phyloP scores from a whole-genome alignment of 75 land plant genomes.

The Pinus tabuliformis region DNA sequence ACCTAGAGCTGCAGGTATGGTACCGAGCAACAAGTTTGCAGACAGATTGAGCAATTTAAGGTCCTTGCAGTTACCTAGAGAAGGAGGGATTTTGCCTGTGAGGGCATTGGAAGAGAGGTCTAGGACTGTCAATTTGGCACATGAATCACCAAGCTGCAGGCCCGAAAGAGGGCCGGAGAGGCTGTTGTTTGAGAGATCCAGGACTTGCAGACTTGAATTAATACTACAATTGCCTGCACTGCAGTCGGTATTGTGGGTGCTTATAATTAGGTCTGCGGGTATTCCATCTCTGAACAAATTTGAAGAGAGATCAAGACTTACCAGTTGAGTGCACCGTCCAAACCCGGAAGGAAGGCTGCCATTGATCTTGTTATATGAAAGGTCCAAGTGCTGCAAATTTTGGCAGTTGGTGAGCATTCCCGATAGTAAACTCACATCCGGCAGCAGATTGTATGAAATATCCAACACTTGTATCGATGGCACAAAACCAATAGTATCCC shows the following conservation, averaged over 20 bases:
- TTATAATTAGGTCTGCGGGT: conserved; percentile 21
- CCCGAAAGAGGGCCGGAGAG: conserved; percentile 38
- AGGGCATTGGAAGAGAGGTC: conserved; percentile 41
- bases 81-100: conserved; percentile 41
- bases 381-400: conserved; percentile 44
- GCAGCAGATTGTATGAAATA: conserved; percentile 57
- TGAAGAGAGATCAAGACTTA: conserved; percentile 38
- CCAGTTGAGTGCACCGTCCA: conserved; percentile 19
- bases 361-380: conserved; percentile 52
- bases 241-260: neutral
- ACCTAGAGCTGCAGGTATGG: conserved; percentile 35
- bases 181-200: conserved; percentile 63
- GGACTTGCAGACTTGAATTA: conserved; percentile 15
- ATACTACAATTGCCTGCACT: conserved; percentile 8
- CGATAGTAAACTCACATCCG: conserved; percentile 29
- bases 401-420: conserved; percentile 29
- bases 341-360: conserved; percentile 16
- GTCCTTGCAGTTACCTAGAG: conserved; percentile 37
- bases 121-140: conserved; percentile 43
- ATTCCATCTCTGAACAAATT: conserved; percentile 36
- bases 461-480: conserved; percentile 46
- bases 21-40: conserved; percentile 35
- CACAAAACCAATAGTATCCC: conserved; percentile 9
- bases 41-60: conserved; percentile 44
- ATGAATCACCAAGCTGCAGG: conserved; percentile 30